Evolutionary conservation across 208 protist species (phyloP), one percentile per base, ranked within the genome.

Genomic region (Wallacemonas sp.): DNA sequence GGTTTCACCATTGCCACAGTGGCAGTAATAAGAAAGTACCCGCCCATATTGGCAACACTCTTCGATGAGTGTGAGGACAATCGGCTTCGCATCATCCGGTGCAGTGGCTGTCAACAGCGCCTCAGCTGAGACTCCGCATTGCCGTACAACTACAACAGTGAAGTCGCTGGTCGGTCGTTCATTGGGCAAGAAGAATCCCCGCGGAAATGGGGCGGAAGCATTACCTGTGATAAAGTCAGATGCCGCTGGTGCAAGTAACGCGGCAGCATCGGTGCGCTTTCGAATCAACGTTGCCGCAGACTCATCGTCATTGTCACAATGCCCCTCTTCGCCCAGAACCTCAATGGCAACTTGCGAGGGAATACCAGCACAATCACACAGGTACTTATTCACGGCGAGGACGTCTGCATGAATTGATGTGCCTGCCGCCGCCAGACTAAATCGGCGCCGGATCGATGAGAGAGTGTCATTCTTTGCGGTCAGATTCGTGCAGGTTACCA

Each of bases 11-110:
- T 61, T 9, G 17, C 56, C 27, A 39, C 59, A 31, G 51, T 84
- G 73, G 24, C 79, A 75, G 71, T 81, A 81, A 34, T 86, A 91
- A 17, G 85, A 91, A 62, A 88, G 53, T n/a, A 91, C 79, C 19
- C 81, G 78, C 1, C 85, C 85, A 49, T 91, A 91, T 60, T 91
- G 85, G 36, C 79, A 86, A 51, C 81, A 91, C 60, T 91, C 85
- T 42, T 91, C 85, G 2, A 91, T 38, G 21, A 80, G 73, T 21
- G 68, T 68, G 26, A 82, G 77, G 24, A 67, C 70, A 19, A 74
- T 54, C 19, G 85, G 75, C 47, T 87, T 90, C 17, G 14, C 6
- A 9, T 54, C 70, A 45, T 5, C 56, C 21, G 27, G 5, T 5
- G 56, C 17, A 9, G 3, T 24, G 3, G 38, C 3, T 19, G 30